These are phyloP conservation scores for Sporothrix euskadiensis DNA, from an alignment of 2,329 filamentous ascomycete genomes.

Conservation along the genomic window DNA sequence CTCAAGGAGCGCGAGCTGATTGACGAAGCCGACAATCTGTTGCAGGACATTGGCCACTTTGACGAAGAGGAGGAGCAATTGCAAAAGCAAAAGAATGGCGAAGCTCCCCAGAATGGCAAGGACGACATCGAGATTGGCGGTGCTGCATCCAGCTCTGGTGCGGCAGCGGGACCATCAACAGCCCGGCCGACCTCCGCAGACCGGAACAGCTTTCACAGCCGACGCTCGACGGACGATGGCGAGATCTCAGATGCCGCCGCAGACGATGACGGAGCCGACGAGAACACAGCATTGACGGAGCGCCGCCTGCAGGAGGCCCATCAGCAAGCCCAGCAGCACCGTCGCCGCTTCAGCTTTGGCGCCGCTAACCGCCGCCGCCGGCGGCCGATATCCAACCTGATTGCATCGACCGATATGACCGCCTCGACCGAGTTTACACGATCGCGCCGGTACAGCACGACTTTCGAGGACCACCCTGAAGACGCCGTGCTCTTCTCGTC, in stretches of 20 bases:
- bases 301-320: constrained; percentile 29
- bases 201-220: constrained; percentile 45
- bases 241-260: constrained; percentile 47
- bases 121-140: background rate
- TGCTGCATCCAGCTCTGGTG: constrained; percentile 27
- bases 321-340: constrained; percentile 34
- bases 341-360: constrained; percentile 43
- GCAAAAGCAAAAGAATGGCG: constrained; percentile 20
- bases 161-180: background rate
- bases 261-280: constrained; percentile 57
- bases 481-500: constrained; percentile 67
- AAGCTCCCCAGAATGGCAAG: background rate
- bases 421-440: constrained; percentile 62
- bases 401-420: constrained; percentile 56
- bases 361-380: constrained; percentile 17
- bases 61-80: constrained; percentile 57
- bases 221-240: constrained; percentile 57
- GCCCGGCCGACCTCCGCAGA: constrained; percentile 23
- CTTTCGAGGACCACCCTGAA: constrained; percentile 77
- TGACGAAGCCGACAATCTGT: constrained; percentile 74
- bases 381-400: constrained; percentile 36
- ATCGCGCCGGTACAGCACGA: constrained; percentile 63
- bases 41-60: constrained; percentile 70
- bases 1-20: constrained; percentile 87
- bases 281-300: constrained; percentile 55